Evolutionary conservation across 805 yeast genomes (phyloP).

Genomic region (Cyberlindnera meyerae): DNA sequence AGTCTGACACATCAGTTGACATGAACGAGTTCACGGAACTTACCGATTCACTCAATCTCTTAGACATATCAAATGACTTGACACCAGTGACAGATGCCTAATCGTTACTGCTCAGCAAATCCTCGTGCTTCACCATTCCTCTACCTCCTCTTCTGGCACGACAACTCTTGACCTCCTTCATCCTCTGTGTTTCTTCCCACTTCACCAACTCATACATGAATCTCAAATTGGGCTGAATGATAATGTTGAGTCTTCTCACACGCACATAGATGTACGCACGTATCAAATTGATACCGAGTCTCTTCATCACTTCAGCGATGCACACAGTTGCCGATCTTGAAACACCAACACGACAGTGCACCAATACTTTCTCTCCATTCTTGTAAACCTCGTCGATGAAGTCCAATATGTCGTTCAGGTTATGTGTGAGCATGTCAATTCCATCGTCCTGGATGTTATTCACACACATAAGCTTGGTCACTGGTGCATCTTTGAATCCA

Average conservation of each 20-base stretch:
- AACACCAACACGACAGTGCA: slow-evolving; percentile 95
- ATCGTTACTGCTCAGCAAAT: background rate
- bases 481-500: slow-evolving; percentile 17
- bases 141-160: slow-evolving; percentile 1
- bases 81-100: background rate
- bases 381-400: slow-evolving; percentile 55
- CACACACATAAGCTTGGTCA: slow-evolving; percentile 45
- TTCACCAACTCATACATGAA: slow-evolving; percentile 87
- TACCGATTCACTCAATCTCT: slow-evolving; percentile 11
- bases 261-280: slow-evolving; percentile 85
- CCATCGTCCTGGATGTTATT: slow-evolving; percentile 88
- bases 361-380: slow-evolving; percentile 50
- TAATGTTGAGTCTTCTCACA: slow-evolving; percentile 82
- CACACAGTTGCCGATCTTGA: slow-evolving; percentile 93
- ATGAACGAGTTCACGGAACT: slow-evolving; percentile 13
- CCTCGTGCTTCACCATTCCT: background rate
- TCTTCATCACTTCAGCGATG: slow-evolving; percentile 88
- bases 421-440: slow-evolving; percentile 63
- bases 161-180: slow-evolving; percentile 6
- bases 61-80: slow-evolving; percentile 6
- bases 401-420: slow-evolving; percentile 58
- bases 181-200: slow-evolving; percentile 41
- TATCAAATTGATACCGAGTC: slow-evolving; percentile 61
- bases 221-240: slow-evolving; percentile 89
- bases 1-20: slow-evolving; percentile 9